Percentiles rank a stretch among this genome's conserved stretches.
phyloP scores from a whole-genome alignment of 345 rosid genomes.

The Rhodamnia argentea region DNA sequence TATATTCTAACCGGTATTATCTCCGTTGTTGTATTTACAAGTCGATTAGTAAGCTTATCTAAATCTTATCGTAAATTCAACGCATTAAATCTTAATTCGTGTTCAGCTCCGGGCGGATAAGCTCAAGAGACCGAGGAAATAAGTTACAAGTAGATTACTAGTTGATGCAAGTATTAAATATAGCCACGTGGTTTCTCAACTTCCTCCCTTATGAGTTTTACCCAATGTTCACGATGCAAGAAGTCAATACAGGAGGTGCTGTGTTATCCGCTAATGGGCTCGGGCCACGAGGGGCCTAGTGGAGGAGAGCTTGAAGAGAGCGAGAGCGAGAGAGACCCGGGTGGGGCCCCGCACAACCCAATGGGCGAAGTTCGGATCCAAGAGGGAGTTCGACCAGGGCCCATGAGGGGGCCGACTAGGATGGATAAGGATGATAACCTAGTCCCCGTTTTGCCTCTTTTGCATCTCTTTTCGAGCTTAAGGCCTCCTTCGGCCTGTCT shows the following conservation, averaged over 20 bases:
- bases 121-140: not conserved
- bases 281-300: not conserved
- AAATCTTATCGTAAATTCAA: not conserved
- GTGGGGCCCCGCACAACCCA: not conserved
- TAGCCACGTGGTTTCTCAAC: not conserved
- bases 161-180: not conserved
- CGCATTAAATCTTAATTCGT: not conserved
- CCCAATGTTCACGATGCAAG: not conserved
- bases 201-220: not conserved
- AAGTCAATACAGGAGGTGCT: not conserved
- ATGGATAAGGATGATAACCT: not conserved
- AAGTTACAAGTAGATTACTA: not conserved
- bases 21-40: not conserved
- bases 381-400: not conserved
- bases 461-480: not conserved
- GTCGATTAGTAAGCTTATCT: not conserved
- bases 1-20: too few relatives aligned
- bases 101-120: not conserved
- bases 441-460: not conserved
- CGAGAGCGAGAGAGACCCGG: not conserved
- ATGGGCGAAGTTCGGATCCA: not conserved
- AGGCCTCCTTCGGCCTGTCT: too few relatives aligned
- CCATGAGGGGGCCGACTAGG: not conserved
- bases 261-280: not conserved
- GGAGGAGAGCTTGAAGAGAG: not conserved